Conservation (phyloP, 805 yeast species). For the Nakazawaea ernobii region DNA sequence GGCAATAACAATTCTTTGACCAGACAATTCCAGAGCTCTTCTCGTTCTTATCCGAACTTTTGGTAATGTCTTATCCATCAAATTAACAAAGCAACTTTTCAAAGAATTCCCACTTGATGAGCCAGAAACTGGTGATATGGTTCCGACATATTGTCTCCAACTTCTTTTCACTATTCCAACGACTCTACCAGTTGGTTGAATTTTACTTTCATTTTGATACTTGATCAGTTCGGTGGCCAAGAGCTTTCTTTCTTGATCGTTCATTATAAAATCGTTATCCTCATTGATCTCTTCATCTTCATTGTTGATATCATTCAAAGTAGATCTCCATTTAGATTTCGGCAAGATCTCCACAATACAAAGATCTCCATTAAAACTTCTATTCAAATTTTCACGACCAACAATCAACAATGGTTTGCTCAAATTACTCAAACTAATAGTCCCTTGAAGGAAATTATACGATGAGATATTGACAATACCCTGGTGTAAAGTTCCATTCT, state of each 20-base stretch:
- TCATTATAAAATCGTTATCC: conserved; percentile 39
- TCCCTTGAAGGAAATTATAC: conserved; percentile 85
- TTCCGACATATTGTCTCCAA: conserved; percentile 97
- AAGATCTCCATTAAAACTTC: conserved; percentile 88
- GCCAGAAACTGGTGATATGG: conserved; percentile 60
- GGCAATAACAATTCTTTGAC: conserved; percentile 86
- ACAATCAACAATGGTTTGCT: conserved; percentile 76
- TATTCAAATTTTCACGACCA: conserved; percentile 80
- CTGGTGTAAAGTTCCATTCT: conserved; percentile 80
- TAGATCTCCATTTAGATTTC: conserved; percentile 79
- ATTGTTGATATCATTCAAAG: conserved; percentile 55
- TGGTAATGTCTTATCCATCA: conserved; percentile 89
- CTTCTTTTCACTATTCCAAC: conserved; percentile 86
- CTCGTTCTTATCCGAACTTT: conserved; percentile 82
- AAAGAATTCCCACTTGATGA: conserved; percentile 59
- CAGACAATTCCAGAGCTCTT: conserved; percentile 74
- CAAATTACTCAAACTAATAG: conserved; percentile 63
- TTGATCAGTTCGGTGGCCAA: conserved; percentile 72
- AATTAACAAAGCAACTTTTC: conserved; percentile 73
- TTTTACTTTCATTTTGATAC: conserved; percentile 46
- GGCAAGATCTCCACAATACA: conserved; percentile 91
- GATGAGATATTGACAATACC: conserved; percentile 78
- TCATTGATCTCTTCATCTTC: conserved; percentile 64
- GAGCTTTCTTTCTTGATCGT: conserved; percentile 66
- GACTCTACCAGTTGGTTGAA: conserved; percentile 90